Conservation (phyloP, 306 rosid genomes). For the Cyamopsis tetragonoloba region DNA sequence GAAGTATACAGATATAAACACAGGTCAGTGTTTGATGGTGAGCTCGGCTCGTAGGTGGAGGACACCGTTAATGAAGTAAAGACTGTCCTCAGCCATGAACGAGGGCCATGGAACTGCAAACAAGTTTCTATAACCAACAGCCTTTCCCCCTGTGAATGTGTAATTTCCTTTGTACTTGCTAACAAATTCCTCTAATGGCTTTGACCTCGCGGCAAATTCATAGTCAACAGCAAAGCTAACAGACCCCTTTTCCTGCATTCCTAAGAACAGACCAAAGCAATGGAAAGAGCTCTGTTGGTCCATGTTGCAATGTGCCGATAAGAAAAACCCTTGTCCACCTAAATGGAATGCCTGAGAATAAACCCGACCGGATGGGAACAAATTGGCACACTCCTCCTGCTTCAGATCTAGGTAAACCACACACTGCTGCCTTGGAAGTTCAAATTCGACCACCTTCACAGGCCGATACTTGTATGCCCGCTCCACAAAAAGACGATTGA, state of each 20-base stretch:
- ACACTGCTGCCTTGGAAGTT: constrained; percentile 90
- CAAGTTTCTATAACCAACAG: constrained; percentile 82
- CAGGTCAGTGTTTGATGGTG: constrained; percentile 66
- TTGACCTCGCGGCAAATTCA: constrained; percentile 83
- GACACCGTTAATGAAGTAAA: constrained; percentile 73
- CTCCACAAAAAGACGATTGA: constrained; percentile 66
- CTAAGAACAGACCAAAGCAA: constrained; percentile 87
- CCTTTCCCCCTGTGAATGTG: constrained; percentile 89
- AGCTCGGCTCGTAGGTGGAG: constrained; percentile 98
- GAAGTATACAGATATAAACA: neutral
- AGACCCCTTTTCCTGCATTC: constrained; percentile 97
- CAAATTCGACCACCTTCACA: constrained; percentile 89
- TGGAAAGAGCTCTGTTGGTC: constrained; percentile 96
- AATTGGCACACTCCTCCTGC: constrained; percentile 77
- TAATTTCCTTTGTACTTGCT: constrained; percentile 96
- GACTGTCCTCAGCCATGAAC: constrained; percentile 88
- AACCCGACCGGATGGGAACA: constrained; percentile 83
- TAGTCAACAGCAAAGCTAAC: constrained; percentile 88
- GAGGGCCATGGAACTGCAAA: constrained; percentile 81
- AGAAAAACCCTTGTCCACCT: constrained; percentile 95
- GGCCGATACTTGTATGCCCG: constrained; percentile 93
- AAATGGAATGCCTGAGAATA: constrained; percentile 97
- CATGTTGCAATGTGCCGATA: constrained; percentile 98
- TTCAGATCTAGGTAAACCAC: constrained; percentile 89
- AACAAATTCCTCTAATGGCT: constrained; percentile 72